Percentiles rank a stretch among this genome's conserved stretches.
These are phyloP conservation scores for Centrapalus pauciflorus DNA, from an alignment of 129 eudicot genomes.

Conservation along the genomic window DNA sequence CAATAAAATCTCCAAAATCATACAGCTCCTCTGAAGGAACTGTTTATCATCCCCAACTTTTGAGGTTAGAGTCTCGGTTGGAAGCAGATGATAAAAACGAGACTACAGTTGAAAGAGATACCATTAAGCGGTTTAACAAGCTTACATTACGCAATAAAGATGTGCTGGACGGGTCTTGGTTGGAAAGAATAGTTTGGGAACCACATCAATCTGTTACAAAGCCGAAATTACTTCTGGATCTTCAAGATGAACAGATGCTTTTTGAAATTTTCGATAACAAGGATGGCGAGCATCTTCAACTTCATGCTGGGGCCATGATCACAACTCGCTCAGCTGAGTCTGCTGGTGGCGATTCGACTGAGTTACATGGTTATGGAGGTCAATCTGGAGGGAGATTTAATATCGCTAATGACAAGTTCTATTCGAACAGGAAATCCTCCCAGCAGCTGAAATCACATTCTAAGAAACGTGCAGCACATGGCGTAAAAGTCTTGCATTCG, in stretches of 20 bases:
- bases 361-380: constrained; percentile 58
- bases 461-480: constrained; percentile 79
- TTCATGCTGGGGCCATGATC: constrained; percentile 94
- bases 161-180: constrained; percentile 71
- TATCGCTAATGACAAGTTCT: constrained; percentile 84
- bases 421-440: constrained; percentile 78
- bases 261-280: constrained; percentile 76
- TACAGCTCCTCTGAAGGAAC: constrained; percentile 33
- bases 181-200: constrained; percentile 88
- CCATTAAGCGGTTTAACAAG: constrained; percentile 59
- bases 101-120: constrained; percentile 38
- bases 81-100: constrained; percentile 40
- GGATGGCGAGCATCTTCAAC: constrained; percentile 58
- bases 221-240: constrained; percentile 79
- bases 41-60: constrained; percentile 67
- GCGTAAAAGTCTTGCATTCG: constrained; percentile 86
- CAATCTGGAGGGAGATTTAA: constrained; percentile 56
- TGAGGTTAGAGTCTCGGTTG: constrained; percentile 69
- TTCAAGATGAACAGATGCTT: constrained; percentile 94
- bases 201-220: constrained; percentile 45
- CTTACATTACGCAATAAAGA: constrained; percentile 74
- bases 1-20: constrained; percentile 33
- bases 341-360: constrained; percentile 43
- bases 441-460: constrained; percentile 88
- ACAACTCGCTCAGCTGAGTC: constrained; percentile 51